Conservation (phyloP, 345 rosid genomes). For the Syzygium oleosum region DNA sequence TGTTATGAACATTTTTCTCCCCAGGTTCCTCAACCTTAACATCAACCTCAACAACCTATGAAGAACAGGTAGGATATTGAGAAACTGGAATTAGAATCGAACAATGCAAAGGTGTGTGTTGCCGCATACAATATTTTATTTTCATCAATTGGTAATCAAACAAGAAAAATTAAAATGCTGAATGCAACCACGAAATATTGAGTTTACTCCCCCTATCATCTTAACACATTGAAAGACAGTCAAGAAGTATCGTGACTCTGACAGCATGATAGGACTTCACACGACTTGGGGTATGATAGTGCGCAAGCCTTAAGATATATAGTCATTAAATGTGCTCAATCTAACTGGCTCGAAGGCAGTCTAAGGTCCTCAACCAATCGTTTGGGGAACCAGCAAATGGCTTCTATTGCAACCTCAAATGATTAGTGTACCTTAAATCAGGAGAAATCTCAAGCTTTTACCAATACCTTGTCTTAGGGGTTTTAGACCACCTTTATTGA, state of each 20-base stretch:
- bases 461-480: not conserved
- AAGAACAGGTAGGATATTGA: not conserved
- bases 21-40: constrained; percentile 74
- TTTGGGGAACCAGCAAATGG: not conserved
- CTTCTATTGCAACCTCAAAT: not conserved
- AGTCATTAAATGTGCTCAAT: not conserved
- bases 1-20: constrained; percentile 67
- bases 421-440: not conserved
- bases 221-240: not conserved
- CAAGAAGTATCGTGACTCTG: not conserved
- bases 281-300: not conserved
- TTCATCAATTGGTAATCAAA: not conserved
- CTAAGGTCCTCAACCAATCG: not conserved
- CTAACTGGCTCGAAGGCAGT: not conserved
- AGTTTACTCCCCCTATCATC: not conserved
- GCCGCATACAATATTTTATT: not conserved
- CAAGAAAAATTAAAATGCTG: not conserved
- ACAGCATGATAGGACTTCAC: not conserved
- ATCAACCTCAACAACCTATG: constrained; percentile 83
- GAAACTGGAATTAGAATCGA: not conserved
- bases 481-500: not conserved
- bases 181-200: not conserved
- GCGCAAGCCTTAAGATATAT: not conserved
- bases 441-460: not conserved
- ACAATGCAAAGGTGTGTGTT: not conserved